Percentiles rank a stretch among this genome's conserved stretches.
phyloP scores from a whole-genome alignment of 2,329 filamentous ascomycete species.

The Cytospora schulzeri region DNA sequence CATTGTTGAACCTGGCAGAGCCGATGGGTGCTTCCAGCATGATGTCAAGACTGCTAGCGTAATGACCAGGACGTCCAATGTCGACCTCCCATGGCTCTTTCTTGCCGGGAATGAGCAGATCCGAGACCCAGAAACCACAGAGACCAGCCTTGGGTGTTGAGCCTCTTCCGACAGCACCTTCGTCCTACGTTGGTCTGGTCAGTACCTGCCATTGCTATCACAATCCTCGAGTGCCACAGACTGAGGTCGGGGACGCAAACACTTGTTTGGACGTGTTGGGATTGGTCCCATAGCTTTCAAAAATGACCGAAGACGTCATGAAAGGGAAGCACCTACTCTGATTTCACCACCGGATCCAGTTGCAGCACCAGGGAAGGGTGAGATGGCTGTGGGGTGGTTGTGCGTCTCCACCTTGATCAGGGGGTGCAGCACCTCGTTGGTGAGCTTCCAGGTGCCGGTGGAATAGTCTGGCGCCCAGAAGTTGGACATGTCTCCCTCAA shows the following conservation, averaged over 20 bases:
- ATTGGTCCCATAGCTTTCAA: background rate
- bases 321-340: conserved; percentile 44
- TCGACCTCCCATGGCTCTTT: conserved; percentile 88
- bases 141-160: conserved; percentile 92
- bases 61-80: conserved; percentile 85
- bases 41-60: conserved; percentile 91
- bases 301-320: too few relatives aligned
- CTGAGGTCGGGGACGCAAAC: conserved; percentile 5
- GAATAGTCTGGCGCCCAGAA: conserved; percentile 88
- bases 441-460: conserved; percentile 85
- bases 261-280: conserved; percentile 10
- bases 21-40: conserved; percentile 98
- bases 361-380: conserved; percentile 87
- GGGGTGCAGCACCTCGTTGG: conserved; percentile 83
- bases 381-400: conserved; percentile 96
- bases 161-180: conserved; percentile 89
- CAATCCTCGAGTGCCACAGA: background rate
- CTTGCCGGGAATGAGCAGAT: conserved; percentile 84
- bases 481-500: conserved; percentile 70
- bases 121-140: conserved; percentile 91
- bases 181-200: conserved; percentile 54
- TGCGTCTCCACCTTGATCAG: conserved; percentile 96
- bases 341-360: conserved; percentile 96
- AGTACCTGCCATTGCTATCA: background rate
- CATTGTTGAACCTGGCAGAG: conserved; percentile 95